Percentiles rank a stretch among this genome's conserved stretches.
Evolutionary conservation across 768 basidiomycete species (phyloP).

Genomic region (Clathrus columnatus): DNA sequence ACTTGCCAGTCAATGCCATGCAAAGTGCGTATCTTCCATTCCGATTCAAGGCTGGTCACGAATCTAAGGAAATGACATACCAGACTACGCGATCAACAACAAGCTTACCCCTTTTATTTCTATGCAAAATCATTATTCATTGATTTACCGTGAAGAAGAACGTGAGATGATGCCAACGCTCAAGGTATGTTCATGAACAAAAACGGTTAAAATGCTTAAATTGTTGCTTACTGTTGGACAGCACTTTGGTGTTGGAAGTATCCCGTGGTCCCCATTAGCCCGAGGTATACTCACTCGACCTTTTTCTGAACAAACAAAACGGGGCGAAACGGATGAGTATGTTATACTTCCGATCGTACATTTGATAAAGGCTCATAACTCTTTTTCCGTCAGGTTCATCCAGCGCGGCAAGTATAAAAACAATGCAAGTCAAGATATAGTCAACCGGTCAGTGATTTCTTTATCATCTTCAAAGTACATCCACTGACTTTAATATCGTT

Average conservation of each 20-base stretch:
- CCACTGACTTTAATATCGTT: background rate
- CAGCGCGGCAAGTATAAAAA: slow-evolving; percentile 21
- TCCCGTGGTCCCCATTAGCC: slow-evolving; percentile 53
- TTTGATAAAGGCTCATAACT: too few relatives aligned
- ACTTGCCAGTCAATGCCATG: slow-evolving; percentile 31
- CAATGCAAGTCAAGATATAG: slow-evolving; percentile 27
- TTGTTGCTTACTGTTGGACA: too few relatives aligned
- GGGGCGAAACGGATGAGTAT: slow-evolving; percentile 29
- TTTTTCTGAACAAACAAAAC: slow-evolving; percentile 28
- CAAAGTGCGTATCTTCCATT: slow-evolving; percentile 22
- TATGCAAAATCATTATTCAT: slow-evolving; percentile 60
- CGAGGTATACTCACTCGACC: slow-evolving; percentile 42
- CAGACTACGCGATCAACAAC: slow-evolving; percentile 56
- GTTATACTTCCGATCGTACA: too few relatives aligned
- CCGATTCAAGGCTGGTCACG: background rate
- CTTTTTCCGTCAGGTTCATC: too few relatives aligned
- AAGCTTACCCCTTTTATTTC: slow-evolving; percentile 54
- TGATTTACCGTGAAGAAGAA: slow-evolving; percentile 59
- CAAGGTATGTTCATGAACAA: slow-evolving; percentile 28
- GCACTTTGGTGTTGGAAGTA: slow-evolving; percentile 45
- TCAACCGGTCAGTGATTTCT: slow-evolving; percentile 28
- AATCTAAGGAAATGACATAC: too few relatives aligned
- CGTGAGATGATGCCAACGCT: slow-evolving; percentile 55
- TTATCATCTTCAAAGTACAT: slow-evolving; percentile 1
- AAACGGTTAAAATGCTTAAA: background rate